Conservation (phyloP, 2,329 filamentous ascomycete species). For the Fusarium albosuccineum region DNA sequence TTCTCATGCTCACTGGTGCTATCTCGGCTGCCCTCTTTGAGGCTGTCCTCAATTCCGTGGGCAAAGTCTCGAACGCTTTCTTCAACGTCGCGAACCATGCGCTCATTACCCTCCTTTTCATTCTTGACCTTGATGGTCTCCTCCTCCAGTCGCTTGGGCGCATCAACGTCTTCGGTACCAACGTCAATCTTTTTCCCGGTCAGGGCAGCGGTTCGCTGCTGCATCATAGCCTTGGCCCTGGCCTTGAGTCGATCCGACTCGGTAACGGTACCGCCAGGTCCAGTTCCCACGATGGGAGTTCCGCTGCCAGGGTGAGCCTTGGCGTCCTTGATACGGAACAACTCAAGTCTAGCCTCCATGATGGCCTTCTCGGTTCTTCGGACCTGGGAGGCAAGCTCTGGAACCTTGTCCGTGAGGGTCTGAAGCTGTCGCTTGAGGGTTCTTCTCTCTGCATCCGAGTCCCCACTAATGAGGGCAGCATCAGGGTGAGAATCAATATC, state of each 20-base stretch:
- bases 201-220: conserved; percentile 92
- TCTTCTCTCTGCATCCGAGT: conserved; percentile 90
- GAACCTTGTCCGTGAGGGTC: conserved; percentile 87
- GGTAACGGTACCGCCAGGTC: conserved; percentile 89
- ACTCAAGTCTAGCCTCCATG: conserved; percentile 88
- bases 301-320: conserved; percentile 90
- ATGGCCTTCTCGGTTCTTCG: conserved; percentile 92
- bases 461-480: conserved; percentile 73
- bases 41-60: conserved; percentile 83
- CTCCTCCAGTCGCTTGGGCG: conserved; percentile 87
- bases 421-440: conserved; percentile 91
- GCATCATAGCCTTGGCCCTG: conserved; percentile 97
- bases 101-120: conserved; percentile 93
- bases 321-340: conserved; percentile 93
- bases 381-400: conserved; percentile 91
- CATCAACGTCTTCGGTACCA: conserved; percentile 79
- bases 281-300: conserved; percentile 87
- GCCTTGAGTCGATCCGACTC: conserved; percentile 96
- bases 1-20: conserved; percentile 88
- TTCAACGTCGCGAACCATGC: conserved; percentile 96
- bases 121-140: conserved; percentile 84
- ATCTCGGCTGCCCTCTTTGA: conserved; percentile 84
- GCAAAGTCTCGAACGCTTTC: conserved; percentile 94
- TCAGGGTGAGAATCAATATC: conserved; percentile 95
- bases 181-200: conserved; percentile 83